Base-by-base conservation (phyloP, 1,139 yeast genomes). In the Hansenula lynferdii region DNA sequence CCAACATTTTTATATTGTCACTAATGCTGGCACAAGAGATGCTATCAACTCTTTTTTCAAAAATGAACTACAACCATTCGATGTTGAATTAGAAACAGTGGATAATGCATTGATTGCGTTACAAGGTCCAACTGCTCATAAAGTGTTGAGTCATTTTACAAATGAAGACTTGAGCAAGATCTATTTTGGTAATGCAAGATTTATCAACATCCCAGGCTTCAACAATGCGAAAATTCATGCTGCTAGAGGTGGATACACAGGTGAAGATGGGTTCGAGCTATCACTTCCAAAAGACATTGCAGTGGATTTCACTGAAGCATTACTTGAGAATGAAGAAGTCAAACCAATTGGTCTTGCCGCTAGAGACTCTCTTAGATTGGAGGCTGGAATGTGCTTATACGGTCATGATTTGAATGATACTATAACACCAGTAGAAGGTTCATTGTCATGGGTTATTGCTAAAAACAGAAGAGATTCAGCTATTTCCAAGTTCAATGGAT, bases 371-470 rank as follows among this genome's bases (percentile, higher is more conserved):
- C 71, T 92, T 50, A 77, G 98, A 57, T 69, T 92, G 42, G 98
- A 92, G 67, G 98, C 98, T 3, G 98, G 98, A 31, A 86, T 92
- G 97, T 92, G 98, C 64, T 73, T 92, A 42, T 92, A 92, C 54
- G 98, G 98, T 6, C 85, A 89, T 59, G 98, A 92, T 62, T 71
- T 92, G 53, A 75, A 72, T 44, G 96, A 87, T 53, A 64, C 67
- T n/a, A 79, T 75, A 31, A 82, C 96, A 2, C 98, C 98, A 14
- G 77, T 90, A 8, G 95, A 89, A 54, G 95, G 95, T 0, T 79
- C 92, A 1, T 72, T 92, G 50, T 72, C 86, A 36, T 92, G 98
- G 98, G 75, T 89, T 40, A 73, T 92, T 39, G 87, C 95, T 34
- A 87, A 89, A 67, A 57, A 77, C 22, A 81, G 97, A 61, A 76